Percentiles rank a stretch among this genome's conserved stretches.
phyloP scores from a whole-genome alignment of 78 protist species.

The Diacronema lutheri region DNA sequence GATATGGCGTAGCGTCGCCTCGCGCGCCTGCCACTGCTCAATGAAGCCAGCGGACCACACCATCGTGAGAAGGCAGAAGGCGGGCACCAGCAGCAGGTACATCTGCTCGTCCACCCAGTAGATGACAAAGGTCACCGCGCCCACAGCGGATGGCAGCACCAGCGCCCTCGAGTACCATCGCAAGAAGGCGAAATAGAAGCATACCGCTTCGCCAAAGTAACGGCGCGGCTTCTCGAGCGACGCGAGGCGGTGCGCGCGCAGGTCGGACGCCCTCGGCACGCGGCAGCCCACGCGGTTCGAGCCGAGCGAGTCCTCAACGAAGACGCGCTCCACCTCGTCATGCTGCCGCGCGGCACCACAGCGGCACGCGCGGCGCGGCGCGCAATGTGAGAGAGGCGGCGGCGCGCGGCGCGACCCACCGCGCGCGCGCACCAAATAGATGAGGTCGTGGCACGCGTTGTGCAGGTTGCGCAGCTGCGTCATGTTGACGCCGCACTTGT shows the following conservation, averaged over 20 bases:
- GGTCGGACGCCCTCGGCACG: neutral
- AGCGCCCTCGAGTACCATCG: constrained; percentile 14
- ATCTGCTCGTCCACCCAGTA: too few species aligned
- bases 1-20: neutral
- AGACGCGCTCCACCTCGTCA: neutral
- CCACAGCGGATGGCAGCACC: neutral
- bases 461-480: too few species aligned
- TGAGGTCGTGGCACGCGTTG: too few species aligned
- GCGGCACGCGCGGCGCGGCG: neutral
- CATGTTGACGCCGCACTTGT: too few species aligned
- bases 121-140: neutral
- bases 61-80: neutral
- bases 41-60: constrained; percentile 28
- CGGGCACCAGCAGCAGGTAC: neutral
- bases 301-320: too few species aligned
- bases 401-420: neutral
- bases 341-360: neutral
- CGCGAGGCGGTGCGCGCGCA: neutral
- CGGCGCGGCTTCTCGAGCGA: neutral
- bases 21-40: constrained; percentile 52
- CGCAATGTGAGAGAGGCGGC: neutral
- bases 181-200: constrained; percentile 36
- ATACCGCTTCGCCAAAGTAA: constrained; percentile 37
- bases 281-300: too few species aligned
- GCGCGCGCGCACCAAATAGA: too few species aligned